These are phyloP conservation scores for Aspergillus versicolor DNA, from an alignment of 2,329 filamentous ascomycete genomes.

Conservation along the genomic window DNA sequence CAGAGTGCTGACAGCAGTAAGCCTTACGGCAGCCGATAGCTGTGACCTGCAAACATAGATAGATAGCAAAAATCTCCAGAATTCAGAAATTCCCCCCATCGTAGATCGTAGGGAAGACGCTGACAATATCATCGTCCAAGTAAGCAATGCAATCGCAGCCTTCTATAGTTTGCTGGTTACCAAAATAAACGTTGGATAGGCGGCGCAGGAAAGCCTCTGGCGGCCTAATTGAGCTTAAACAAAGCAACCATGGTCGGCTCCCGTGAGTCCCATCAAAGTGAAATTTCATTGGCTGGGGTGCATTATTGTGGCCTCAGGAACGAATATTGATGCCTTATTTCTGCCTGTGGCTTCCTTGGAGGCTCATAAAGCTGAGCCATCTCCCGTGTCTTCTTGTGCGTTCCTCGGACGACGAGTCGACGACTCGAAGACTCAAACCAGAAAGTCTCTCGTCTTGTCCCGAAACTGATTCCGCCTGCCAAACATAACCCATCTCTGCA, in stretches of 20 bases:
- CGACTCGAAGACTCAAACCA: slow-evolving; percentile 28
- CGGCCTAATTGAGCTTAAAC: neutral
- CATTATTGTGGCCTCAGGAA: slow-evolving; percentile 24
- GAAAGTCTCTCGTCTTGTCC: slow-evolving; percentile 25
- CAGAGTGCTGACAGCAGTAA: slow-evolving; percentile 32
- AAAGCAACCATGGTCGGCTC: slow-evolving; percentile 15
- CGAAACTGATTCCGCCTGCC: slow-evolving; percentile 21
- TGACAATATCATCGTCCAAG: neutral
- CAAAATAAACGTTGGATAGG: too few relatives aligned
- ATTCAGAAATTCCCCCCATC: neutral
- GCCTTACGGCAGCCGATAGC: slow-evolving; percentile 33
- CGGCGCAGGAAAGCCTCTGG: neutral
- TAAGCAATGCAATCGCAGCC: neutral
- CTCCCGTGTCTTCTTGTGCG: slow-evolving; percentile 26
- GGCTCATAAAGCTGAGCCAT: slow-evolving; percentile 23
- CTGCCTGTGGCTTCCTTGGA: slow-evolving; percentile 28
- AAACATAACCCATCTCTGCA: slow-evolving; percentile 17
- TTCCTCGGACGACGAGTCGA: slow-evolving; percentile 37
- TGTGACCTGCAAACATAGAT: neutral
- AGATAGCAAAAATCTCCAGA: neutral
- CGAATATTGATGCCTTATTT: slow-evolving; percentile 25
- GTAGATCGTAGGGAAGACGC: neutral
- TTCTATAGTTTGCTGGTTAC: neutral
- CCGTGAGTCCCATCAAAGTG: slow-evolving; percentile 2
- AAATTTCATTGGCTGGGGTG: slow-evolving; percentile 14